These are phyloP conservation scores for Cicer yamashitae DNA, from an alignment of 306 rosid genomes.

Conservation along the genomic window DNA sequence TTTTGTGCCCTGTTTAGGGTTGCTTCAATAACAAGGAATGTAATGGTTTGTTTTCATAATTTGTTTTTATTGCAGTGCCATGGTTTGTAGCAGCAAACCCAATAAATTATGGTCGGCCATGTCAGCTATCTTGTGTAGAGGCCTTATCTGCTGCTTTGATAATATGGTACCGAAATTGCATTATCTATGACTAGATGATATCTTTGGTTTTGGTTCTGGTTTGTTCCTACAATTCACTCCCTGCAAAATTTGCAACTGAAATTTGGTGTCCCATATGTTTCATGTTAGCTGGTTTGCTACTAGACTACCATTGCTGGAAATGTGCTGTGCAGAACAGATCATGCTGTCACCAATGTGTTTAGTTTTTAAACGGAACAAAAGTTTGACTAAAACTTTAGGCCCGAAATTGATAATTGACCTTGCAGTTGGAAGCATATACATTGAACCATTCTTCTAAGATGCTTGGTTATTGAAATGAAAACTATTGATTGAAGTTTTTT, in stretches of 20 bases:
- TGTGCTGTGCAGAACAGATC: conserved; percentile 26
- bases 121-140: conserved; percentile 96
- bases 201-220: conserved; percentile 17
- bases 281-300: conserved; percentile 22
- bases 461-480: conserved; percentile 37
- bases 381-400: conserved; percentile 5
- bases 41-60: conserved; percentile 28
- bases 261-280: conserved; percentile 28
- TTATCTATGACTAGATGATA: conserved; percentile 26
- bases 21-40: conserved; percentile 30
- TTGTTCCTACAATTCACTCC: conserved; percentile 1
- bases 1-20: conserved; percentile 19
- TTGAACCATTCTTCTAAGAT: conserved; percentile 7
- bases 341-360: conserved; percentile 37
- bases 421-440: conserved; percentile 25
- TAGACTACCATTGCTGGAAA: conserved; percentile 2
- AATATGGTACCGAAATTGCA: conserved; percentile 68
- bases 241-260: not conserved
- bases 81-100: conserved; percentile 99
- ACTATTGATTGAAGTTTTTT: conserved; percentile 31
- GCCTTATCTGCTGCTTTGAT: conserved; percentile 93
- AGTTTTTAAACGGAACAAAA: conserved; percentile 18
- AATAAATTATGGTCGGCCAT: conserved; percentile 92
- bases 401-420: conserved; percentile 32
- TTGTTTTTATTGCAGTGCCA: conserved; percentile 70